Conservation (phyloP, 2,329 filamentous ascomycete genomes). For the Monosporascus sp. region DNA sequence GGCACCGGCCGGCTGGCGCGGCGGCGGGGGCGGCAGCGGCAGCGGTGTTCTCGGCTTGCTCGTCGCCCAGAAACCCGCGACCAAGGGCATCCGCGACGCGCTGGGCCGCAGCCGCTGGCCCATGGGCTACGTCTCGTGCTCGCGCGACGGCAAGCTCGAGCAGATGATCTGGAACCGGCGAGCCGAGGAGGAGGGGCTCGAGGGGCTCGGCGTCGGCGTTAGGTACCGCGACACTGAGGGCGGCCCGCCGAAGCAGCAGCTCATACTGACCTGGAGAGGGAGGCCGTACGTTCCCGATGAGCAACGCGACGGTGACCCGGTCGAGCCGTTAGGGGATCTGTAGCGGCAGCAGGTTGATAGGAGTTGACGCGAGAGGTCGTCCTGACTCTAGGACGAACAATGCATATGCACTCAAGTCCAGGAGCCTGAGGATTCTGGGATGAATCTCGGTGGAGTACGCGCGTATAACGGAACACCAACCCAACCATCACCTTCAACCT, state of each 20-base stretch:
- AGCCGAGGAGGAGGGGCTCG: constrained; percentile 57
- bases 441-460: too few relatives aligned
- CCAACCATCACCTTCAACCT: too few relatives aligned
- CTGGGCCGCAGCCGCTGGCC: constrained; percentile 62
- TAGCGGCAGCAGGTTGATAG: too few relatives aligned
- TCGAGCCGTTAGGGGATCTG: too few relatives aligned
- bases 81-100: constrained; percentile 71
- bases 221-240: constrained; percentile 28
- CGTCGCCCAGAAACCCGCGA: constrained; percentile 63
- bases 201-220: constrained; percentile 49
- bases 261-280: constrained; percentile 49
- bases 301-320: too few relatives aligned
- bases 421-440: too few relatives aligned
- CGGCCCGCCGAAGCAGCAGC: constrained; percentile 28
- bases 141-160: constrained; percentile 48
- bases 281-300: constrained; percentile 17
- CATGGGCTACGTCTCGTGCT: constrained; percentile 65
- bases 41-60: constrained; percentile 60
- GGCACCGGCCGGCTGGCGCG: constrained; percentile 68
- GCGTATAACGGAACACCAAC: too few relatives aligned
- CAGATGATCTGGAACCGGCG: constrained; percentile 70
- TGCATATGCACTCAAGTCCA: too few relatives aligned
- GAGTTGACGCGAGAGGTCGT: too few relatives aligned
- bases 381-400: too few relatives aligned
- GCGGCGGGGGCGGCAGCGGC: constrained; percentile 21